A percentile compares a stretch with the other conserved stretches of the same genome.
These are phyloP conservation scores for Vicia faba DNA, from an alignment of 306 rosid genomes.

Conservation along the genomic window DNA sequence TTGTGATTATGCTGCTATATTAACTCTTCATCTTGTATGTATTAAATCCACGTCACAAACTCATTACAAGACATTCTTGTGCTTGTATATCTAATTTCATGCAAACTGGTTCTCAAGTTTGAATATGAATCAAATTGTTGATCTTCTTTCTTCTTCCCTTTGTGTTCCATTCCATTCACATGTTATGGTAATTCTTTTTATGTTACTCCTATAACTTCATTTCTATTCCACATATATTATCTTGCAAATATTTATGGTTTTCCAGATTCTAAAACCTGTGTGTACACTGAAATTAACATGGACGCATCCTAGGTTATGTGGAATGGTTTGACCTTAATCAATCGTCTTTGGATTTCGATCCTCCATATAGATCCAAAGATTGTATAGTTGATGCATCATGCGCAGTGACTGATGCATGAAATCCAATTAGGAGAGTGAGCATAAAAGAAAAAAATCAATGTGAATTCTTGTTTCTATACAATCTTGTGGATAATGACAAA, in stretches of 20 bases:
- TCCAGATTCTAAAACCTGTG: slow-evolving; percentile 7
- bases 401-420: not conserved
- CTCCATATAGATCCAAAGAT: no score
- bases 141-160: slow-evolving; percentile 19
- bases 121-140: slow-evolving; percentile 40
- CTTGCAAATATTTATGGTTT: slow-evolving; percentile 23
- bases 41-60: slow-evolving; percentile 50
- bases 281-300: slow-evolving; percentile 11
- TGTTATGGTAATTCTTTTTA: slow-evolving; percentile 2
- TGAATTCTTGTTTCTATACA: not conserved
- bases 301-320: not conserved
- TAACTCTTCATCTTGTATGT: slow-evolving; percentile 55
- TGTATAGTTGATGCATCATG: no score
- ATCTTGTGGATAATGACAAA: slow-evolving; percentile 40
- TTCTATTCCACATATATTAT: not conserved
- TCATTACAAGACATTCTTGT: slow-evolving; percentile 56
- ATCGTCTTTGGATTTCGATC: not conserved
- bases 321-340: slow-evolving; percentile 1
- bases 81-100: slow-evolving; percentile 60
- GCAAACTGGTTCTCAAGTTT: slow-evolving; percentile 48
- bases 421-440: not conserved
- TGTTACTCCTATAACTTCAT: not conserved
- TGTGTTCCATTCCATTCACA: slow-evolving; percentile 17
- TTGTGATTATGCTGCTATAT: slow-evolving; percentile 51
- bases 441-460: not conserved